These are phyloP conservation scores for Sphaceloma murrayae DNA, from an alignment of 2,329 filamentous ascomycete species.

Conservation along the genomic window DNA sequence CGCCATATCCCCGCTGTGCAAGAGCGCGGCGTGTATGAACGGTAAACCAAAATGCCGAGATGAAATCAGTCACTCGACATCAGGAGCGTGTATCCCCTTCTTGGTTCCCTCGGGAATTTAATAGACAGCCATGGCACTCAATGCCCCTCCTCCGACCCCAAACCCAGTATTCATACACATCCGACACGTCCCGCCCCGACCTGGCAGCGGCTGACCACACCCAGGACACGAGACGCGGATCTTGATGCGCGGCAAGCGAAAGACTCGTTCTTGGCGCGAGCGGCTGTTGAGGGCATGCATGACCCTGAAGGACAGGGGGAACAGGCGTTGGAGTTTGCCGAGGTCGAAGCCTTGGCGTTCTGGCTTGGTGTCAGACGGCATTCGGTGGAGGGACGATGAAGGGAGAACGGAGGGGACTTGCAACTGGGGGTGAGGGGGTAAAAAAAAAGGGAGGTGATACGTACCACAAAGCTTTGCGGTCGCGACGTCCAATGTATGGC, in stretches of 20 bases:
- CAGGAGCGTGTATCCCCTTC: no score
- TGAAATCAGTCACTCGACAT: no score
- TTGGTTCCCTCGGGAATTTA: no score
- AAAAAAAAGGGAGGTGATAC: not conserved
- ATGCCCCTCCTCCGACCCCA: not conserved
- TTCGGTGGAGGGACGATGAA: no score
- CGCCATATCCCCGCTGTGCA: no score
- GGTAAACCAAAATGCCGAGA: no score
- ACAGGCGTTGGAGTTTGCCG: constrained; percentile 4
- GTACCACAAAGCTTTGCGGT: constrained; percentile 14
- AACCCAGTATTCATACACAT: constrained; percentile 12
- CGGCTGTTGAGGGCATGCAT: not conserved
- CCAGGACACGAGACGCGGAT: constrained; percentile 4
- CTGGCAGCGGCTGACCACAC: constrained; percentile 6
- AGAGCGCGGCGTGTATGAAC: no score
- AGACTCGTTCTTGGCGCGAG: constrained; percentile 15
- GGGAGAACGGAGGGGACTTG: not conserved
- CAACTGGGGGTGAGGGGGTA: not conserved
- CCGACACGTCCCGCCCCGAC: not conserved
- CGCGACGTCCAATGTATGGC: constrained; percentile 6
- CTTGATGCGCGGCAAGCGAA: constrained; percentile 9
- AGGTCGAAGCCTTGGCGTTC: constrained; percentile 14
- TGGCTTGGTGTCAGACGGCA: not conserved
- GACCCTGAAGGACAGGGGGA: constrained; percentile 9
- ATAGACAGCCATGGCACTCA: constrained; percentile 4